Evolutionary conservation across 441 rosid species (phyloP), one percentile per base, ranked within the genome.

Genomic region (Gossypium lobatum): DNA sequence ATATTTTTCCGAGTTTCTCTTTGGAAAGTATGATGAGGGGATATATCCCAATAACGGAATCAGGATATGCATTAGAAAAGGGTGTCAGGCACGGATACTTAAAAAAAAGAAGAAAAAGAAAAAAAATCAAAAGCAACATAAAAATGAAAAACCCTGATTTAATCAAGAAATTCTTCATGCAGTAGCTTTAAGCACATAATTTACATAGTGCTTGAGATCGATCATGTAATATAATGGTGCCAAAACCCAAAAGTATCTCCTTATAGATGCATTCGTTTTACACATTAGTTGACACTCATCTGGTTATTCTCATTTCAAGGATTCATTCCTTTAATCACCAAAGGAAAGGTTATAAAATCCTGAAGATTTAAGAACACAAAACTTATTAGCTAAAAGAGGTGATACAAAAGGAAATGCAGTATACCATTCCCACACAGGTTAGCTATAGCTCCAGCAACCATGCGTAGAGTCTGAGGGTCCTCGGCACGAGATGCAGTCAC

Each of bases 361-460:
- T 4, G 4, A 31, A 8, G 25, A 54, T 50, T 2, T 48, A 17
- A 75, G 9, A 28, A 8, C 72, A 20, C 16, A 6, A 8, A 61
- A 52, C 61, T 9, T 26, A 28, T 16, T 9, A 9, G 61, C 17
- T 3, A n/a, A 48, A 48, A 9, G 74, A 61, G 46, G 69, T 25
- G 31, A 76, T 54, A 59, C 21, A 55, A 68, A 63, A 46, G 72
- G 59, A 25, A 58, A 60, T 62, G 75, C 39, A 18, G 10, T 64
- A 53, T 88, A 95, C 99, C 99, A 73, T 95, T 95, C 80, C 99
- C 98, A 72, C 99, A 93, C 46, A 95, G 88, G 86, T 93, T 93
- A 67, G 97, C 98, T 64, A 95, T 84, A 76, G 99, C 99, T 72
- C 98, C 98, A 73, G 99, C 98, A 71, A 95, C 95, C 99, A 95